Base-by-base conservation (phyloP, 345 rosid species). In the Dipteronia dyeriana region DNA sequence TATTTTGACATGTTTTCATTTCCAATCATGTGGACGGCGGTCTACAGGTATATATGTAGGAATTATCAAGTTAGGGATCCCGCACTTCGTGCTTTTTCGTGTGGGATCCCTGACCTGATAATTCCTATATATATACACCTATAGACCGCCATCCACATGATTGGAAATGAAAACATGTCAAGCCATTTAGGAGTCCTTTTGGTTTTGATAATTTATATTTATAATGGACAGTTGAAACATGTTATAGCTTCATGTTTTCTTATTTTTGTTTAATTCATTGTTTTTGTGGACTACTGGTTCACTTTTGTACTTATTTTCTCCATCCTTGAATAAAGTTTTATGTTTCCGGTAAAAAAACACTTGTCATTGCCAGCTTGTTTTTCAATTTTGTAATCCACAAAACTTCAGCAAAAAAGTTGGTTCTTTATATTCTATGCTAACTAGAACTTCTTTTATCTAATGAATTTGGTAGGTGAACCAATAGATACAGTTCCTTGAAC, bases 121-220 rank as follows among this genome's bases (percentile, higher is more conserved):
- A 34, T 34, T 34, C 38, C 38, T 34, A 5, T 34, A 34, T 34
- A 34, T 34, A 4, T 4, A 26, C 1, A 26, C 71, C 63, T 79
- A 49, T 80, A 53, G 81, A 79, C 25, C 25, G 54, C 71, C 70
- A 34, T 73, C 75, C 70, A 49, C 39, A 45, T 79, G 77, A 61
- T 79, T 84, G 75, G 75, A 70, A 54, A 64, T 73, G 11, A 9
- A 53, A 25, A 51, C 66, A 26, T 80, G 20, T 70, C 68, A 23
- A 38, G 34, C 57, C 43, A 60, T 81, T 72, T 69, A 53, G 41
- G 14, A 41, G 53, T 67, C 7, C 19, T 22, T 47, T 34, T 68
- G 71, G 71, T 29, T 70, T n/a, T 29, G 12, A 41, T 31, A 62
- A 51, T 61, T 60, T 51, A 19, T 47, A 66, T 68, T 26, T 80